These are phyloP conservation scores for Chaetothyriales sp. DNA, from an alignment of 2,329 filamentous ascomycete species.

Conservation along the genomic window DNA sequence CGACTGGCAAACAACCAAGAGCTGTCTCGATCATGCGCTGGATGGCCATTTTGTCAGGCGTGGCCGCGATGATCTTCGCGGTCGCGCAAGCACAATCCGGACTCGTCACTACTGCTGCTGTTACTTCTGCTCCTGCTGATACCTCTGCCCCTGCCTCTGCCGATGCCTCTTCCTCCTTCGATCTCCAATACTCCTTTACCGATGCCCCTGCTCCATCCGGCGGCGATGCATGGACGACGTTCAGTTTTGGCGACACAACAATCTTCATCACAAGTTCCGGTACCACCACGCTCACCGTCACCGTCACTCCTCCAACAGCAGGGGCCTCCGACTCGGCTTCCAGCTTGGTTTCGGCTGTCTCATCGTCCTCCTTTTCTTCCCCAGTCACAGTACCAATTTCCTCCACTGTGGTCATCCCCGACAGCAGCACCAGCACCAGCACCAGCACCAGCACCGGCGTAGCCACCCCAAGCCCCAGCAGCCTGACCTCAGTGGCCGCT, in stretches of 20 bases:
- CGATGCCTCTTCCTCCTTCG: no score
- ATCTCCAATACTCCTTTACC: neutral
- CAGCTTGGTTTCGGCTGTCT: neutral
- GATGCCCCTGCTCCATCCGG: neutral
- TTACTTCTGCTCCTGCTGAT: neutral
- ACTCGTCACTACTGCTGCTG: conserved; percentile 11
- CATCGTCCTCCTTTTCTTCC: neutral
- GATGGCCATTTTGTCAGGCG: neutral
- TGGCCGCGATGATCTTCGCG: neutral
- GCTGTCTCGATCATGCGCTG: neutral
- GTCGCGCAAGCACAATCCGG: neutral
- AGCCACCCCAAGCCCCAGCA: neutral
- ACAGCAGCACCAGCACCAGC: no score
- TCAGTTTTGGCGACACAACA: neutral
- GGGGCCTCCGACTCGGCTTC: neutral
- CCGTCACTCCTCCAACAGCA: neutral
- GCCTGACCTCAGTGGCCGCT: neutral
- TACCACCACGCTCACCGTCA: neutral
- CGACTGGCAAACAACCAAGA: no score
- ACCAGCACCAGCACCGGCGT: no score
- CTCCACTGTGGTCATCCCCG: neutral
- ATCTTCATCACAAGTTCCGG: neutral
- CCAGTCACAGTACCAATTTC: neutral
- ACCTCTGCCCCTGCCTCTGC: no score
- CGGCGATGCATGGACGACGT: neutral